Base-by-base conservation (phyloP, 805 yeast genomes). In the Starmerella asiatica region DNA sequence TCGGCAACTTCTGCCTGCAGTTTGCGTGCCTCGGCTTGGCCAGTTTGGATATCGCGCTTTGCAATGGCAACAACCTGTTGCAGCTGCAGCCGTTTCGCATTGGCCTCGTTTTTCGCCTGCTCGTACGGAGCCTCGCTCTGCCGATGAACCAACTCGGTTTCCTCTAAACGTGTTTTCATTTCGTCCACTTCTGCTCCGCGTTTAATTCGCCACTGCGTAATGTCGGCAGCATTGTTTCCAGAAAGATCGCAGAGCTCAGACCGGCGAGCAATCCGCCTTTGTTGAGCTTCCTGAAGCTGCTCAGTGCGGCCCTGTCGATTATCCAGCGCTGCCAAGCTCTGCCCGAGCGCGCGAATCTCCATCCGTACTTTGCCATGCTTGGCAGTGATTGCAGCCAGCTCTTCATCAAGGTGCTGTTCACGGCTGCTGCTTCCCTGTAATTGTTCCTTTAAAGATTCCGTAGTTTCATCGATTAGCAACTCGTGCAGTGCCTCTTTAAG, bases 381-480 rank as follows among this genome's bases (percentile, higher is more conserved):
- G 3, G 59, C 65, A 29, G 61, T 64, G 0, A 68, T 46, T 29
- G 19, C 39, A 2, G 15, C 38, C 3, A 32, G 8, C 24, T 37
- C 39, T 1, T 14, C 18, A n/a, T 27, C 38, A 21, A 42, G 33
- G 27, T 39, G 20, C 4, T 18, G 14, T 9, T 38, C 35, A 11
- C 36, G 26, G 15, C 19, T 21, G 16, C 39, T 42, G 28, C 43
- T 36, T 3, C 34, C 21, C 5, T 26, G 29, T 2, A 45, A 38
- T 32, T 39, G 32, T 3, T 12, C 15, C 15, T 29, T 30, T 14
- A 46, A 21, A n/a, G n/a, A n/a, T 14, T 28, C 46, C 5, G 16
- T 16, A 15, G 36, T 26, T 7, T 29, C 15, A 12, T n/a, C 35
- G 12, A 21, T 70, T 27, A 79, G 52, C 12, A 39, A 24, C 30